A percentile compares a stretch with the other conserved stretches of the same genome.
These are phyloP conservation scores for Cutaneotrichosporon sp. DNA, from an alignment of 1,284 basidiomycete species.

Conservation along the genomic window DNA sequence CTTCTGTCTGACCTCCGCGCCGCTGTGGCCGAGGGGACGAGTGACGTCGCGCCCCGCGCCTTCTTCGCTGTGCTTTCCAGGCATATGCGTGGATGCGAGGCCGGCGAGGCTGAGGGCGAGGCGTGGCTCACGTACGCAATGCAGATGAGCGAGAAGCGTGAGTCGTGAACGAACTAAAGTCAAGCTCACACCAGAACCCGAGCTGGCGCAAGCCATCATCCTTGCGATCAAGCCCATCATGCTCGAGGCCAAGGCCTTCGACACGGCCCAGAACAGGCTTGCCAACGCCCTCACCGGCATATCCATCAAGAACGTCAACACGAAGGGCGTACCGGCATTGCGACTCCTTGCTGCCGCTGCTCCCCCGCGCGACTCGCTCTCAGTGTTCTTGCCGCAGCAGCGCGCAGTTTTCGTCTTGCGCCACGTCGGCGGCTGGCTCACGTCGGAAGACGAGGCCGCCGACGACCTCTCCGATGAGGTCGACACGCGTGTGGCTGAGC, in stretches of 20 bases:
- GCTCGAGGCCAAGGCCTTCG: constrained; percentile 70
- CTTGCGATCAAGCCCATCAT: constrained; percentile 64
- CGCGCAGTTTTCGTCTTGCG: constrained; percentile 89
- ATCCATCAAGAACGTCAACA: constrained; percentile 63
- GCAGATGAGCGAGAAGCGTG: constrained; percentile 64
- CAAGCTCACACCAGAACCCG: constrained; percentile 60
- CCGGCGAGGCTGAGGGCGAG: constrained; percentile 68
- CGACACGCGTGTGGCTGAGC: constrained; percentile 70
- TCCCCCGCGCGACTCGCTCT: constrained; percentile 73
- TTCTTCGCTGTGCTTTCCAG: constrained; percentile 64
- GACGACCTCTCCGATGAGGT: constrained; percentile 67
- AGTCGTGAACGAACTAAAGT: constrained; percentile 23
- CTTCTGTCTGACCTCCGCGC: constrained; percentile 26
- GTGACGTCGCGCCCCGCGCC: constrained; percentile 60
- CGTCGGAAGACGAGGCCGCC: constrained; percentile 69
- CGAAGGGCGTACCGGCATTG: constrained; percentile 68
- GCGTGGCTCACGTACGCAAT: constrained; percentile 71
- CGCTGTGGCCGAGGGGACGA: constrained; percentile 15
- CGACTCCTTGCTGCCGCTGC: constrained; percentile 73
- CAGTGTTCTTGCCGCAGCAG: constrained; percentile 82
- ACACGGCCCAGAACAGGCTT: constrained; percentile 84
- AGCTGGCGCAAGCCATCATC: constrained; percentile 67
- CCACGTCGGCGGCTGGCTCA: constrained; percentile 79
- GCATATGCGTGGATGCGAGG: constrained; percentile 61
- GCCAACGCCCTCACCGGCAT: constrained; percentile 77